Conservation (phyloP, 2,329 filamentous ascomycete genomes). For the Stromatinia cepivora region DNA sequence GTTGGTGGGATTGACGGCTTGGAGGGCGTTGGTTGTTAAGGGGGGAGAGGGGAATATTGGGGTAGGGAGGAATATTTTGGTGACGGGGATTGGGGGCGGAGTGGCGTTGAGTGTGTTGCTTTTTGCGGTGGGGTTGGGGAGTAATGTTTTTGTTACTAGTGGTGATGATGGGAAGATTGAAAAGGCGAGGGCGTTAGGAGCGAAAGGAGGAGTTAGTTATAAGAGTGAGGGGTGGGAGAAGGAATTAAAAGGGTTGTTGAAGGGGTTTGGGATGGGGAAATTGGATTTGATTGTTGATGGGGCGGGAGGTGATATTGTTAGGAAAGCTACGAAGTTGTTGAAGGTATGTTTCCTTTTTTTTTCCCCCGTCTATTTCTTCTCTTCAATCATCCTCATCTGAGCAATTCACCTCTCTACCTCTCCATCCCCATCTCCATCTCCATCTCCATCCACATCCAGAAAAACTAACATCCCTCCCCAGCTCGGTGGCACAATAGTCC, state of each 20-base stretch:
- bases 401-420: background rate
- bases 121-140: conserved; percentile 72
- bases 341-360: conserved; percentile 52
- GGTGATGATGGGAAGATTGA: conserved; percentile 68
- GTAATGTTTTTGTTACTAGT: conserved; percentile 45
- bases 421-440: background rate
- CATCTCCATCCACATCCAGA: background rate
- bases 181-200: conserved; percentile 70
- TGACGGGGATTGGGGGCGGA: conserved; percentile 92
- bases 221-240: conserved; percentile 79
- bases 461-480: conserved; percentile 35
- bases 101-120: conserved; percentile 81
- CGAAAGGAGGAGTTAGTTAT: conserved; percentile 79
- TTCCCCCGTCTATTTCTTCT: background rate
- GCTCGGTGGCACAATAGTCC: conserved; percentile 77
- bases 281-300: conserved; percentile 88
- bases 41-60: conserved; percentile 58
- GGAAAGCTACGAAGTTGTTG: conserved; percentile 65
- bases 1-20: conserved; percentile 71
- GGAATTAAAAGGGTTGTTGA: conserved; percentile 63
- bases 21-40: conserved; percentile 83
- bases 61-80: conserved; percentile 70
- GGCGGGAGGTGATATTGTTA: conserved; percentile 82
- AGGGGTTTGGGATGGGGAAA: conserved; percentile 60
- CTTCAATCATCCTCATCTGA: background rate